Evolutionary conservation across 257 asterid genomes (phyloP).

Genomic region (Cinchona pubescens): DNA sequence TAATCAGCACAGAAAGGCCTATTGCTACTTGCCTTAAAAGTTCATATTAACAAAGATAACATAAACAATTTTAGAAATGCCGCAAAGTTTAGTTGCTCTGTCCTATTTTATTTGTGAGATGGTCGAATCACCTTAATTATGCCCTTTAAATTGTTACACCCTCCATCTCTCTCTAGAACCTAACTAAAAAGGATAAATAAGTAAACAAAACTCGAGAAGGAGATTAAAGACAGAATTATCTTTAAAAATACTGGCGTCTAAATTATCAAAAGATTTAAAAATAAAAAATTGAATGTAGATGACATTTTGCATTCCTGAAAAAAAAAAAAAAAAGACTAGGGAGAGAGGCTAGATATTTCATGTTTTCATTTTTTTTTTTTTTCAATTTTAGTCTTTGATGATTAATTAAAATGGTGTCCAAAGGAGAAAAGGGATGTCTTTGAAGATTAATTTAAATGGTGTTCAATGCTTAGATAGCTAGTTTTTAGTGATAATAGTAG

Average conservation of each 20-base stretch:
- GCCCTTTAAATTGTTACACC: not conserved
- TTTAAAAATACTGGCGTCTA: not conserved
- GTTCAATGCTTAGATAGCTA: too few species aligned
- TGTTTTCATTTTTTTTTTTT: not conserved
- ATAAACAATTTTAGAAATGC: not conserved
- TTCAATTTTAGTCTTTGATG: too few species aligned
- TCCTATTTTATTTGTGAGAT: not conserved
- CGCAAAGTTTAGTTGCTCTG: constrained; percentile 14
- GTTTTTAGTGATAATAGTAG: too few species aligned
- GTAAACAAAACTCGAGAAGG: not conserved
- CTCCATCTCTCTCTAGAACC: not conserved
- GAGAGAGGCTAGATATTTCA: not conserved
- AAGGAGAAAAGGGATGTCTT: not conserved
- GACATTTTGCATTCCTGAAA: constrained; percentile 1
- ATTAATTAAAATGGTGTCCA: not conserved
- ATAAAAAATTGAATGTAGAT: not conserved
- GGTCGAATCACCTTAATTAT: not conserved
- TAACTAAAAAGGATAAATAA: not conserved
- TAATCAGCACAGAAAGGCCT: constrained; percentile 23
- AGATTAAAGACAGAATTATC: not conserved
- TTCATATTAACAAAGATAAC: constrained; percentile 34
- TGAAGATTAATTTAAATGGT: too few species aligned
- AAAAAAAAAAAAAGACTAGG: constrained; percentile 18
- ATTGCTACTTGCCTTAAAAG: constrained; percentile 37
- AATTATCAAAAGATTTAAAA: not conserved